These are phyloP conservation scores for Erucastrum elatum DNA, from an alignment of 345 rosid genomes.

Conservation along the genomic window DNA sequence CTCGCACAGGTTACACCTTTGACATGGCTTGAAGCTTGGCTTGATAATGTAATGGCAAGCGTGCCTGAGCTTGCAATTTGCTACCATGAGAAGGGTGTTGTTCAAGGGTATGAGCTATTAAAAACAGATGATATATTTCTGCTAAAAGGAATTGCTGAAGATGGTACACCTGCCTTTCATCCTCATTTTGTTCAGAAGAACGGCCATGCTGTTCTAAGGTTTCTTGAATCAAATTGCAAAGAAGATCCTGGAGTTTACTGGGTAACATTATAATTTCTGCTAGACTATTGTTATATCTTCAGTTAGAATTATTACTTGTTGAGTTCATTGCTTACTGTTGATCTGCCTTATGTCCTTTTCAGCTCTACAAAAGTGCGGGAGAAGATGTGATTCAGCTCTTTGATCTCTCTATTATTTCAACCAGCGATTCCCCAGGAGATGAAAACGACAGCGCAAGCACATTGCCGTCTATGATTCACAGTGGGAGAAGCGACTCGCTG, in stretches of 20 bases:
- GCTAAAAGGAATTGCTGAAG: constrained; percentile 83
- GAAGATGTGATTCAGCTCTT: constrained; percentile 94
- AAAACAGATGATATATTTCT: constrained; percentile 94
- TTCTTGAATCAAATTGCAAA: constrained; percentile 92
- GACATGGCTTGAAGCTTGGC: constrained; percentile 99
- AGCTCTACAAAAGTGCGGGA: constrained; percentile 92
- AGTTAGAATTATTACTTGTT: background rate
- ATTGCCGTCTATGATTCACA: constrained; percentile 58
- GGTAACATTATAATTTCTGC: constrained; percentile 46
- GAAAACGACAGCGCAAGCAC: constrained; percentile 55
- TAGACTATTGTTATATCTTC: background rate
- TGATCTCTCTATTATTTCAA: constrained; percentile 85
- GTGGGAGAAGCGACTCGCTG: constrained; percentile 67
- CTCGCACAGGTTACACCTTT: constrained; percentile 71
- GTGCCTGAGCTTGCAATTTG: constrained; percentile 98
- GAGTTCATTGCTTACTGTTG: background rate
- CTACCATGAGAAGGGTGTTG: constrained; percentile 90
- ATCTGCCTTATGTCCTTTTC: constrained; percentile 33
- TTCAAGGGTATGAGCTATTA: constrained; percentile 90
- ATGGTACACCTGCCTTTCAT: constrained; percentile 93
- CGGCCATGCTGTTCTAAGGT: constrained; percentile 89
- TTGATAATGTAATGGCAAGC: constrained; percentile 97
- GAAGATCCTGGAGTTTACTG: constrained; percentile 98
- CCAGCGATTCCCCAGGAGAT: constrained; percentile 54
- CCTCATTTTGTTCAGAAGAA: constrained; percentile 96